Evolutionary conservation across 331 rosid species (phyloP).

Genomic region (Ulmus americana): DNA sequence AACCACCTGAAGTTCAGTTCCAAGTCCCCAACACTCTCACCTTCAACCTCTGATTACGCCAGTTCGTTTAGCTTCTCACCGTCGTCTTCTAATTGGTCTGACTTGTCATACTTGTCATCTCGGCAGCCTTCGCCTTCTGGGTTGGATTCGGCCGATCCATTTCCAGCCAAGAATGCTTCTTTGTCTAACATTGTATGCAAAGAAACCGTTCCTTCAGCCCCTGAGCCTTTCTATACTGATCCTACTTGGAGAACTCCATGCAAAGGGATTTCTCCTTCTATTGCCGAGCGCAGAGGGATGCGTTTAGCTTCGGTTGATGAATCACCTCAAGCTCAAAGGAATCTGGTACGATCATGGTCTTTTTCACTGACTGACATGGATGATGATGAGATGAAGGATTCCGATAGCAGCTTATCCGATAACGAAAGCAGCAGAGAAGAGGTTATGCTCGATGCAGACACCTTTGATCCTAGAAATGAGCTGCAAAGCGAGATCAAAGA

Average conservation of each 20-base stretch:
- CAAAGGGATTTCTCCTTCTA: constrained; percentile 50
- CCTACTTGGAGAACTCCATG: constrained; percentile 24
- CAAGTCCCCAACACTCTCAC: constrained; percentile 77
- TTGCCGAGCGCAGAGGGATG: constrained; percentile 96
- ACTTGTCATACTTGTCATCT: constrained; percentile 62
- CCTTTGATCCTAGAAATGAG: constrained; percentile 20
- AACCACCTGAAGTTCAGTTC: constrained; percentile 45
- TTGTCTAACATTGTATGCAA: constrained; percentile 32
- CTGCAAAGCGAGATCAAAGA: constrained; percentile 14
- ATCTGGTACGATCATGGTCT: constrained; percentile 50
- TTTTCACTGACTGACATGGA: constrained; percentile 51
- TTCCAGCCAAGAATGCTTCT: constrained; percentile 36
- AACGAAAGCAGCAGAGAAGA: constrained; percentile 31
- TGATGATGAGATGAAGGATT: constrained; percentile 40
- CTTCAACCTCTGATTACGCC: constrained; percentile 74
- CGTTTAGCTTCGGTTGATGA: constrained; percentile 52
- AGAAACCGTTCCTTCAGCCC: constrained; percentile 35
- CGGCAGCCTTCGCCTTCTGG: constrained; percentile 80
- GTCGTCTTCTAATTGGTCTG: constrained; percentile 84
- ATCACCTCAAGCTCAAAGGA: constrained; percentile 37
- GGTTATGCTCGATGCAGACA: constrained; percentile 30
- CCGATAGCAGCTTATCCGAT: constrained; percentile 35
- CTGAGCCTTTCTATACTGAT: constrained; percentile 34
- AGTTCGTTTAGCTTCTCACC: constrained; percentile 83
- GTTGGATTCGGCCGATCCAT: constrained; percentile 49